phyloP scores from a whole-genome alignment of 2,329 filamentous ascomycete species.

The Aureobasidium sp. region DNA sequence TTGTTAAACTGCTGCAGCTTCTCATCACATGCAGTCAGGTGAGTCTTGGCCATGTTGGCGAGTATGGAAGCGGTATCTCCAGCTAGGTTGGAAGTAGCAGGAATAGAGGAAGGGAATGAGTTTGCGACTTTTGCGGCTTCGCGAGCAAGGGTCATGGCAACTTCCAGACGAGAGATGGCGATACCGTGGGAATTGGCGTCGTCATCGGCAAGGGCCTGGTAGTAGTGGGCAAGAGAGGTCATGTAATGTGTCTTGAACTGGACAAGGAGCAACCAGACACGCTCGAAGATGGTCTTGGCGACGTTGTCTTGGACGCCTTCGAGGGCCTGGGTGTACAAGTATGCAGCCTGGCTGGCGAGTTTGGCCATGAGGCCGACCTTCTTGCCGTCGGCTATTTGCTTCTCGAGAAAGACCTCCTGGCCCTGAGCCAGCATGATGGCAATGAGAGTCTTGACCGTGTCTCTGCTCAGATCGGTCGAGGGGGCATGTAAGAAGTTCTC shows the following conservation, averaged over 20 bases:
- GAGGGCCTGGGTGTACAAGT: conserved; percentile 75
- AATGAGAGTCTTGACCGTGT: conserved; percentile 93
- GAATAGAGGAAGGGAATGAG: conserved; percentile 69
- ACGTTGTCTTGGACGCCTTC: conserved; percentile 93
- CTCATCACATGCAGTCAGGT: conserved; percentile 70
- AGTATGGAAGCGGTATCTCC: conserved; percentile 68
- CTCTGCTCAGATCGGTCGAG: conserved; percentile 87
- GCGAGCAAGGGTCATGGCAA: conserved; percentile 68
- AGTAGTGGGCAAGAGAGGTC: conserved; percentile 82
- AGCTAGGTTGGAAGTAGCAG: conserved; percentile 72
- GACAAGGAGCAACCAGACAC: conserved; percentile 77
- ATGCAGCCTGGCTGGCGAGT: conserved; percentile 80
- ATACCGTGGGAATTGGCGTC: conserved; percentile 80
- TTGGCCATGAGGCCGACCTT: conserved; percentile 89
- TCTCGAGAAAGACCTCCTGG: conserved; percentile 95
- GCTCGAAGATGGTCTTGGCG: conserved; percentile 83
- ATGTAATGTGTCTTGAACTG: conserved; percentile 78
- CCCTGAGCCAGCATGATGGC: conserved; percentile 88
- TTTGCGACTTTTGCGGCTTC: conserved; percentile 70
- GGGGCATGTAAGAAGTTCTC: conserved; percentile 98
- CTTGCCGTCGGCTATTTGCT: conserved; percentile 86
- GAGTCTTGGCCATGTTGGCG: conserved; percentile 74
- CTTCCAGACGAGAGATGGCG: conserved; percentile 71
- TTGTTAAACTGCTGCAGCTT: conserved; percentile 68
- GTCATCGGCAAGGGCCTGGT: conserved; percentile 83